Evolutionary conservation across 352 stramenopile genomes (phyloP), one percentile per base, ranked within the genome.

Genomic region (Globisporangium paddicum): DNA sequence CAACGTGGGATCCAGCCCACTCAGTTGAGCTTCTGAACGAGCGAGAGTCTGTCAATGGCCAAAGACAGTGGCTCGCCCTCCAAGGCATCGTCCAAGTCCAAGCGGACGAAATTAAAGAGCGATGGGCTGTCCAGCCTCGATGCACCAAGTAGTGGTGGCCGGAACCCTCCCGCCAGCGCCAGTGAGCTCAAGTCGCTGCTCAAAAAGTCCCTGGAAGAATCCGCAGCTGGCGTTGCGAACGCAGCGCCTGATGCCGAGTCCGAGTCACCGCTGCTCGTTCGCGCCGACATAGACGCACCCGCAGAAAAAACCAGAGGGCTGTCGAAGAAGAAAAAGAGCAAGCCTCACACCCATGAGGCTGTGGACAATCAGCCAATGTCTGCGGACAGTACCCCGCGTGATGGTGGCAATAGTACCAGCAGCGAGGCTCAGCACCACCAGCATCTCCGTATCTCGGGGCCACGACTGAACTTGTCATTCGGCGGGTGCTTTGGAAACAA

Each of bases 261-360:
- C 6, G 71, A 83, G 28, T 69, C 77, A 1, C 69, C 74, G 3
- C 48, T 86, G 10, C 56, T 89, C 14, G 45, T 70, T 21, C 62
- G 56, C 3, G 42, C 61, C 4, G 64, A 74, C 18, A 62, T 23
- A 11, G n/a, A 32, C 18, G 32, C 60, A 18, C 65, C 62, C 16
- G 16, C 46, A 53, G 30, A 46, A n/a, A 46, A 52, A 21, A 14
- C n/a, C 40, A 55, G 35, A 44, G 30, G 25, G 18, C 10, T 26
- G 13, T 18, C 21, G 18, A 50, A 55, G 21, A 37, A 26, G 55
- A 55, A 38, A n/a, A 48, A 53, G 30, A 41, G 5, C 18, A 32
- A 5, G 21, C 11, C 26, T 25, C 10, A 11, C 18, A 16, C 8
- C 16, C 18, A 28, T 21, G 21, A 32, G 19, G 5, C 44, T 23